These are phyloP conservation scores for Neopestalotiopsis sp. DNA, from an alignment of 2,329 filamentous ascomycete genomes.

Conservation along the genomic window DNA sequence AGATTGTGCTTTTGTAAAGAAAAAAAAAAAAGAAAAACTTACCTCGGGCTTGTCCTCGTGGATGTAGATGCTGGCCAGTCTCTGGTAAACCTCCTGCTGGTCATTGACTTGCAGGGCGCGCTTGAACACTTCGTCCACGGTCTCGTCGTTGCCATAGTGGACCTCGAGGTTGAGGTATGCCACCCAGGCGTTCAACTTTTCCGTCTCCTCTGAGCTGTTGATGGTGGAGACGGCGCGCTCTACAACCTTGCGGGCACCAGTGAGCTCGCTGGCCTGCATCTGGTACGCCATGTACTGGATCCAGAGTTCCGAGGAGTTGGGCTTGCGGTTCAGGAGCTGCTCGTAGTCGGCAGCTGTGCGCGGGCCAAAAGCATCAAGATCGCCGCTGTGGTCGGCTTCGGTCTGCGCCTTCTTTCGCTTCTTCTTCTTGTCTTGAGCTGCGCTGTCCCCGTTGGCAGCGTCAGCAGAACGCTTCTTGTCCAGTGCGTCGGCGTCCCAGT, in stretches of 20 bases:
- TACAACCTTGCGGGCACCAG: slow-evolving; percentile 86
- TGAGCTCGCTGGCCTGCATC: slow-evolving; percentile 86
- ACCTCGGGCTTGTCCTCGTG: slow-evolving; percentile 85
- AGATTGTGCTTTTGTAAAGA: not conserved
- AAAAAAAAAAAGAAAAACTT: slow-evolving; percentile 41
- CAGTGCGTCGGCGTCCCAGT: slow-evolving; percentile 80
- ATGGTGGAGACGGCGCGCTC: slow-evolving; percentile 92
- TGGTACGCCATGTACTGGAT: slow-evolving; percentile 99
- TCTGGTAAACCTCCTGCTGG: slow-evolving; percentile 84
- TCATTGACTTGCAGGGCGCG: slow-evolving; percentile 95
- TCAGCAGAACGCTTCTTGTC: slow-evolving; percentile 58
- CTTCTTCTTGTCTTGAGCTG: slow-evolving; percentile 63
- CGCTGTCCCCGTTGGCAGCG: slow-evolving; percentile 47
- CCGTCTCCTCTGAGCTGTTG: slow-evolving; percentile 85
- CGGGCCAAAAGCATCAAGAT: slow-evolving; percentile 86
- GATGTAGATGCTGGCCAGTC: slow-evolving; percentile 92
- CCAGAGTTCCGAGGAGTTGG: slow-evolving; percentile 93
- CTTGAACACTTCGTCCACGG: slow-evolving; percentile 85
- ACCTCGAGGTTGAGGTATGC: slow-evolving; percentile 94
- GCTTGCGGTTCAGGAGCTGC: slow-evolving; percentile 86
- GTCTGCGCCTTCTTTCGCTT: slow-evolving; percentile 79
- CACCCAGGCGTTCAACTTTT: slow-evolving; percentile 96
- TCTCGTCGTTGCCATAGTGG: slow-evolving; percentile 83
- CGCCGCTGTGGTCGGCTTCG: slow-evolving; percentile 87
- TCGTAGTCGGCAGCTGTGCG: slow-evolving; percentile 93